phyloP scores from a whole-genome alignment of 305 asterid species.

The Rubia peregrina region DNA sequence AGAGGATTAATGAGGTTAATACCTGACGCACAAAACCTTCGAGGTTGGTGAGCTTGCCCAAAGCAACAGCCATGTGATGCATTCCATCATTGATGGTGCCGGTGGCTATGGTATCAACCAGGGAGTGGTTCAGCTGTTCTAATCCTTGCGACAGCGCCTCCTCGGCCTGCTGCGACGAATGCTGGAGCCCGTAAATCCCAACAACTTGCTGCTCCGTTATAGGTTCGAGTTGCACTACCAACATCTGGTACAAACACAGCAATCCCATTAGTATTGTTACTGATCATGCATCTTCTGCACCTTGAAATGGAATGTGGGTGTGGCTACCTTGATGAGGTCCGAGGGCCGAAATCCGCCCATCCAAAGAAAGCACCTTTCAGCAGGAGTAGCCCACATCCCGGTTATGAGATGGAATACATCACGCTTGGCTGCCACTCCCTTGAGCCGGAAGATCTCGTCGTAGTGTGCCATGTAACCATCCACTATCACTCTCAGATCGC shows the following conservation, averaged over 20 bases:
- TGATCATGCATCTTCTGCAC: no score
- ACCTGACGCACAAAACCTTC: constrained; percentile 94
- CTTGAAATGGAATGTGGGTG: no score
- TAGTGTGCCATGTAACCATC: constrained; percentile 72
- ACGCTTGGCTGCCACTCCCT: constrained; percentile 67
- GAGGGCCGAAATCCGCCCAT: constrained; percentile 95
- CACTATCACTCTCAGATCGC: constrained; percentile 60
- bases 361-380: constrained; percentile 93
- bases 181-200: constrained; percentile 84
- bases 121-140: constrained; percentile 84
- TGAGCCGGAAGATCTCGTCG: constrained; percentile 66
- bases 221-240: constrained; percentile 66
- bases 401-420: constrained; percentile 82
- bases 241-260: constrained; percentile 37
- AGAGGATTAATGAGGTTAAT: neutral
- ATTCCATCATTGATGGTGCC: constrained; percentile 53
- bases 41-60: constrained; percentile 77
- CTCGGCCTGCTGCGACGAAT: constrained; percentile 86
- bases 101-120: constrained; percentile 52
- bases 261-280: no score
- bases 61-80: constrained; percentile 89
- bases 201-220: constrained; percentile 85
- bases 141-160: constrained; percentile 85
- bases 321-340: constrained; percentile 64
- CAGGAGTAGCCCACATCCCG: constrained; percentile 90